phyloP scores from a whole-genome alignment of 441 rosid species.

The Gossypium aridum region DNA sequence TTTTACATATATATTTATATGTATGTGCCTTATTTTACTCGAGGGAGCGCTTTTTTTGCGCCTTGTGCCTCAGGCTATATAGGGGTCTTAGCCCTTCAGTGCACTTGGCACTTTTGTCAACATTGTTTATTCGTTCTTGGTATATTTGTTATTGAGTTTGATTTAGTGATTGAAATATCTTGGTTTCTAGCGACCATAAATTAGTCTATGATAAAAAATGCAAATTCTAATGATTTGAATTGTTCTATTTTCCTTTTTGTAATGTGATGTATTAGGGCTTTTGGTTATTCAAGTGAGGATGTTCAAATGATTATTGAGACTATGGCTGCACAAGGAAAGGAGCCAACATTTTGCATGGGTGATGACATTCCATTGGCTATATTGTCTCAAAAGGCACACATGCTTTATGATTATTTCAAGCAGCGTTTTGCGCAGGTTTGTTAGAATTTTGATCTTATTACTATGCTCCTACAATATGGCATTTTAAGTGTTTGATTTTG shows the following conservation, averaged over 20 bases:
- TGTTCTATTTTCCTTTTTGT: slow-evolving; percentile 13
- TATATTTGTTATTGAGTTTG: background rate
- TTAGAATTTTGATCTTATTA: slow-evolving; percentile 3
- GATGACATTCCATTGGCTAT: slow-evolving; percentile 85
- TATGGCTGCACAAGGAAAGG: slow-evolving; percentile 98
- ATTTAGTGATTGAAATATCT: background rate
- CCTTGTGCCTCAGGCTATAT: too few relatives aligned
- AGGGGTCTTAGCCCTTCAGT: too few relatives aligned
- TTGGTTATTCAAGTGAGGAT: slow-evolving; percentile 98
- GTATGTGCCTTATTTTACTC: too few relatives aligned
- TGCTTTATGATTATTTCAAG: slow-evolving; percentile 97
- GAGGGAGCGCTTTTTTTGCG: too few relatives aligned
- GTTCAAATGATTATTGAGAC: slow-evolving; percentile 98
- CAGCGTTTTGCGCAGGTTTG: slow-evolving; percentile 99
- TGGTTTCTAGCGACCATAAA: background rate
- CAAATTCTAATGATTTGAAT: slow-evolving; percentile 5
- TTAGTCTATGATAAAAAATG: background rate
- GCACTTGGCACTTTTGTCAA: too few relatives aligned
- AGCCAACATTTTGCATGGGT: slow-evolving; percentile 97
- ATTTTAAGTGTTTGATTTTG: background rate
- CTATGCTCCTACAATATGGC: background rate
- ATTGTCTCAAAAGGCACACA: slow-evolving; percentile 80
- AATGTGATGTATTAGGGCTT: slow-evolving; percentile 62
- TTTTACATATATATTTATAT: too few relatives aligned
- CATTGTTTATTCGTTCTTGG: background rate